These are phyloP conservation scores for Aspergillus glaucus DNA, from an alignment of 2,329 filamentous ascomycete genomes.

Conservation along the genomic window DNA sequence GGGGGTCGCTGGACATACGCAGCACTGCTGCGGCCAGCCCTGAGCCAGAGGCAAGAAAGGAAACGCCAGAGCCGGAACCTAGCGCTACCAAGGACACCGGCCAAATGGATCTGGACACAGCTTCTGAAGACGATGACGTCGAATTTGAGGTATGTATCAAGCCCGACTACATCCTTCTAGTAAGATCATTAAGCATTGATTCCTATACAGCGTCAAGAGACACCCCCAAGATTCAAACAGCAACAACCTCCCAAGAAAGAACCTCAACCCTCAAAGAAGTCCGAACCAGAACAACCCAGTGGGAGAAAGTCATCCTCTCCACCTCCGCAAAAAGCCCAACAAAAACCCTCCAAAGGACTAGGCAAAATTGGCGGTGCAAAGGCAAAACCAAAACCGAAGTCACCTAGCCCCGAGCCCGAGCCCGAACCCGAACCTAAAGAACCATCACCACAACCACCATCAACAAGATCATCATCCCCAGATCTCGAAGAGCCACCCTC, in stretches of 20 bases:
- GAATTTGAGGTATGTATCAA: slow-evolving; percentile 32
- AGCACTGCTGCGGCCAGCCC: slow-evolving; percentile 1
- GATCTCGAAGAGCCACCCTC: not conserved
- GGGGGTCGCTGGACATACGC: slow-evolving; percentile 19
- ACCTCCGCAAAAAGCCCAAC: slow-evolving; percentile 3
- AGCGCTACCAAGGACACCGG: not conserved
- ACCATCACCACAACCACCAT: not conserved
- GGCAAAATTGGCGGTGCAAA: slow-evolving; percentile 28
- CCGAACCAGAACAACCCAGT: slow-evolving; percentile 2
- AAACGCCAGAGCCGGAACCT: not conserved
- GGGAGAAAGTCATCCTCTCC: slow-evolving; percentile 1
- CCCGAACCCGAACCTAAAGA: not conserved
- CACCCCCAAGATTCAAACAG: slow-evolving; percentile 23
- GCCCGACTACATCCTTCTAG: not conserved
- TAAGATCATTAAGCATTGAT: not conserved
- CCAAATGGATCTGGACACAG: slow-evolving; percentile 16
- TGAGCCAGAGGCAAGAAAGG: slow-evolving; percentile 2
- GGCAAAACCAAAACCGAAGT: slow-evolving; percentile 11
- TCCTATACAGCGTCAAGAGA: slow-evolving; percentile 29
- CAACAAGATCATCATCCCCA: not conserved
- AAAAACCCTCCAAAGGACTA: slow-evolving; percentile 11
- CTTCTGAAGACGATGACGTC: slow-evolving; percentile 24
- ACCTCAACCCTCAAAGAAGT: slow-evolving; percentile 2
- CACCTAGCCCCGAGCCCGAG: not conserved
- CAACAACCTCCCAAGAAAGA: slow-evolving; percentile 4